Conservation (phyloP, 1,139 yeast genomes). For the Debaryomyces sp. region DNA sequence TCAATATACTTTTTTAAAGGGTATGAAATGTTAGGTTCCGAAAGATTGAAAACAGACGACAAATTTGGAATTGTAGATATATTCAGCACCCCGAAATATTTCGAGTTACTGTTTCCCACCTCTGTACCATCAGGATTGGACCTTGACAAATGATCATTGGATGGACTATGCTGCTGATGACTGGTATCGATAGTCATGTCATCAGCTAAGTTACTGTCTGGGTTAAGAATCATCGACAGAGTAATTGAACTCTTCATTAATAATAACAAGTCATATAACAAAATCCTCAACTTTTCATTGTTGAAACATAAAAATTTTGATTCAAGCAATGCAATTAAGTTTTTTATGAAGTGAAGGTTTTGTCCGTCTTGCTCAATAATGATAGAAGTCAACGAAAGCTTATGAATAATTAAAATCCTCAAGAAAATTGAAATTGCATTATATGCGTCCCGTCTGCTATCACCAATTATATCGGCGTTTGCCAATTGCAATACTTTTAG, state of each 20-base stretch:
- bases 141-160: constrained; percentile 7
- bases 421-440: constrained; percentile 45
- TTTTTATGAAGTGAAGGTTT: constrained; percentile 41
- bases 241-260: constrained; percentile 51
- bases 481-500: constrained; percentile 20
- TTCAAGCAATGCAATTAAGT: constrained; percentile 49
- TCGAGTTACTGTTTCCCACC: neutral
- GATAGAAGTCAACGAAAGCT: constrained; percentile 37
- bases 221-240: constrained; percentile 18
- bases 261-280: constrained; percentile 63
- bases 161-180: constrained; percentile 7
- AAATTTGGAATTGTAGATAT: constrained; percentile 1
- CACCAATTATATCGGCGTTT: constrained; percentile 12
- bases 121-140: constrained; percentile 7
- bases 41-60: constrained; percentile 34
- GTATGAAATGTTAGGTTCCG: constrained; percentile 34
- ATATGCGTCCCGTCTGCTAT: constrained; percentile 15
- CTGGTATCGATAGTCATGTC: constrained; percentile 16
- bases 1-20: constrained; percentile 27
- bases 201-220: constrained; percentile 16
- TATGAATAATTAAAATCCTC: constrained; percentile 64
- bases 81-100: neutral
- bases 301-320: constrained; percentile 39
- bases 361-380: constrained; percentile 36
- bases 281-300: constrained; percentile 56